These are phyloP conservation scores for Dorcoceras hygrometricum DNA, from an alignment of 257 asterid species.

Conservation along the genomic window DNA sequence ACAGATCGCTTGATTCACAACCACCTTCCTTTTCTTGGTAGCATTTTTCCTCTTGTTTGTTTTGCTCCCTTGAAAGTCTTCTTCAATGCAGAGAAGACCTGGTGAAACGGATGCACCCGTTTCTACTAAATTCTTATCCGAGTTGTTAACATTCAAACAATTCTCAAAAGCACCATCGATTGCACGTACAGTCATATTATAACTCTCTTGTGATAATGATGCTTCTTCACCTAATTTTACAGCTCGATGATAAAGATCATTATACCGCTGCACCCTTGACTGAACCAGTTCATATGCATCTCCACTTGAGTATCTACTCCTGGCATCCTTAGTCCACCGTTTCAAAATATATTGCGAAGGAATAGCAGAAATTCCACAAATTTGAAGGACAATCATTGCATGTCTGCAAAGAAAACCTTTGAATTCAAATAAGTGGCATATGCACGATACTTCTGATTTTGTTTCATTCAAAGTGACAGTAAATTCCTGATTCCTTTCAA, in stretches of 20 bases:
- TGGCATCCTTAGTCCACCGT: constrained; percentile 92
- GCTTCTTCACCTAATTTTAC: constrained; percentile 88
- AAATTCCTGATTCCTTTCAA: constrained; percentile 70
- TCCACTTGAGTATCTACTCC: constrained; percentile 46
- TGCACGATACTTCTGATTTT: constrained; percentile 78
- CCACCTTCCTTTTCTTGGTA: constrained; percentile 86
- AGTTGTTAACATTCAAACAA: constrained; percentile 62
- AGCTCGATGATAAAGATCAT: constrained; percentile 73
- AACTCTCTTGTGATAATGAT: constrained; percentile 84
- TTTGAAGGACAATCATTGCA: constrained; percentile 85
- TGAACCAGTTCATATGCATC: constrained; percentile 69
- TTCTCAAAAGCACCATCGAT: constrained; percentile 78
- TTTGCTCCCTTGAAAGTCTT: constrained; percentile 72
- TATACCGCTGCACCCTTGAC: constrained; percentile 77
- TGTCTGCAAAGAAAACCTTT: constrained; percentile 93
- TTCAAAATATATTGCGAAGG: constrained; percentile 79
- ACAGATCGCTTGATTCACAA: constrained; percentile 19
- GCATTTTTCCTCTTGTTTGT: constrained; percentile 71
- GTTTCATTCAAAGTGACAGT: constrained; percentile 58
- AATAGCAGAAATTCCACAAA: constrained; percentile 66
- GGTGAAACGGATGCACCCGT: constrained; percentile 70
- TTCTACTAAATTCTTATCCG: constrained; percentile 62
- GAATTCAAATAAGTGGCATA: constrained; percentile 77
- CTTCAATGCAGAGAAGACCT: constrained; percentile 72
- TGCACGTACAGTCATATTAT: constrained; percentile 54